Conservation (phyloP, 805 yeast genomes). For the Yarrowia phangngaensis region DNA sequence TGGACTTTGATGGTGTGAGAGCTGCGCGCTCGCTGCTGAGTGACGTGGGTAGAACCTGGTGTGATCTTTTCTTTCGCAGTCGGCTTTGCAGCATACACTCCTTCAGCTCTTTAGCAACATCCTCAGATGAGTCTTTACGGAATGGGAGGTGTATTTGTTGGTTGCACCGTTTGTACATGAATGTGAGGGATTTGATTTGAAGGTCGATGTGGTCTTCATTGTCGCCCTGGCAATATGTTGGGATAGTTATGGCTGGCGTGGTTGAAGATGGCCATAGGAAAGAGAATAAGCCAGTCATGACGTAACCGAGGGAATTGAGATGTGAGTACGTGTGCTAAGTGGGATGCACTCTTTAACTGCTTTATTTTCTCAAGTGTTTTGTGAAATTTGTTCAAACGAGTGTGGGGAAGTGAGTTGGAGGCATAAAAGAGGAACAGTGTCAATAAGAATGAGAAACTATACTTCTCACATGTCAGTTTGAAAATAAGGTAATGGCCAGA, state of each 20-base stretch:
- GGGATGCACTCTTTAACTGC: too few species aligned
- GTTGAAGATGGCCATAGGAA: conserved; percentile 32
- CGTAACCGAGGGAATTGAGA: too few species aligned
- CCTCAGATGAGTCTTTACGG: conserved; percentile 20
- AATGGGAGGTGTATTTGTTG: conserved; percentile 12
- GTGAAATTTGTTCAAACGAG: too few species aligned
- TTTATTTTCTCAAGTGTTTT: too few species aligned
- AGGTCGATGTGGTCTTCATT: conserved; percentile 57
- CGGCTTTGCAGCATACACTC: conserved; percentile 21
- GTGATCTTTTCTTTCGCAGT: conserved; percentile 17
- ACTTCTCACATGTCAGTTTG: too few species aligned
- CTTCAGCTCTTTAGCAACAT: conserved; percentile 5
- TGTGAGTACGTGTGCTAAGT: too few species aligned
- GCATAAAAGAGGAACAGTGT: too few species aligned
- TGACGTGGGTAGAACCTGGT: conserved; percentile 11
- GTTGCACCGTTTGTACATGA: conserved; percentile 53
- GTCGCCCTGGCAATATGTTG: conserved; percentile 47
- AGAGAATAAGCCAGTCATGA: conserved; percentile 30
- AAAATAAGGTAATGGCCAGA: too few species aligned
- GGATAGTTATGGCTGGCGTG: conserved; percentile 46
- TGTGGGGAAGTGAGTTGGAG: too few species aligned
- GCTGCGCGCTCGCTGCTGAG: conserved; percentile 3
- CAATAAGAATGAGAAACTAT: too few species aligned
- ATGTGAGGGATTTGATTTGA: conserved; percentile 56
- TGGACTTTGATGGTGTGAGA: conserved; percentile 2